phyloP scores from a whole-genome alignment of 345 rosid species.

The Limnanthes douglasii region DNA sequence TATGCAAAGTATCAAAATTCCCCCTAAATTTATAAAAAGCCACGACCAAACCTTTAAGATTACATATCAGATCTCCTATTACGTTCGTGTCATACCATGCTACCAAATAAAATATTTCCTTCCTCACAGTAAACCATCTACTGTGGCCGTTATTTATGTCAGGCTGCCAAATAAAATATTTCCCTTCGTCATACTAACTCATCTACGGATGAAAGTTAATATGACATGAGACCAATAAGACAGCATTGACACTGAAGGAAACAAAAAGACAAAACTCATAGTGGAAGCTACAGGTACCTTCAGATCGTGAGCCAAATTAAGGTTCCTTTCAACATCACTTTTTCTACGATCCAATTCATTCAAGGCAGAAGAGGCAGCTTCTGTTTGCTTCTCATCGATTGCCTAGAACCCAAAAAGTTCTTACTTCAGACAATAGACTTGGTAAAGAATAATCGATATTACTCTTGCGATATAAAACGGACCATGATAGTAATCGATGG shows the following conservation, averaged over 20 bases:
- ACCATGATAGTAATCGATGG: background rate
- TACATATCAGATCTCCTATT: too few relatives aligned
- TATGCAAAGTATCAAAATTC: too few relatives aligned
- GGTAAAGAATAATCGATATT: constrained; percentile 8
- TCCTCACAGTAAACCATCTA: too few relatives aligned
- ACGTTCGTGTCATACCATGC: too few relatives aligned
- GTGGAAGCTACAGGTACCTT: constrained; percentile 32
- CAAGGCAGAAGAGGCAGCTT: constrained; percentile 57
- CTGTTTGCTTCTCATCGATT: constrained; percentile 82
- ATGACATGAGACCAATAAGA: background rate
- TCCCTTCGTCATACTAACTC: too few relatives aligned
- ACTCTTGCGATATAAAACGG: too few relatives aligned
- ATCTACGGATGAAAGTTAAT: too few relatives aligned
- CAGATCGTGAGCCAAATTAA: constrained; percentile 63
- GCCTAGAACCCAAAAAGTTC: constrained; percentile 38
- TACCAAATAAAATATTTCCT: too few relatives aligned
- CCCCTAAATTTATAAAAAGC: too few relatives aligned
- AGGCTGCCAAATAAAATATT: too few relatives aligned
- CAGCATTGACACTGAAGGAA: background rate
- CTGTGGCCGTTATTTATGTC: too few relatives aligned
- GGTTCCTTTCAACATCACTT: constrained; percentile 72
- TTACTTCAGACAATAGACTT: constrained; percentile 7
- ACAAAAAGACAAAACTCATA: background rate
- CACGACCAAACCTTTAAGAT: too few relatives aligned
- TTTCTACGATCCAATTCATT: constrained; percentile 62